phyloP scores from a whole-genome alignment of 495 filamentous ascomycete species.

The Podospora tetraspora region DNA sequence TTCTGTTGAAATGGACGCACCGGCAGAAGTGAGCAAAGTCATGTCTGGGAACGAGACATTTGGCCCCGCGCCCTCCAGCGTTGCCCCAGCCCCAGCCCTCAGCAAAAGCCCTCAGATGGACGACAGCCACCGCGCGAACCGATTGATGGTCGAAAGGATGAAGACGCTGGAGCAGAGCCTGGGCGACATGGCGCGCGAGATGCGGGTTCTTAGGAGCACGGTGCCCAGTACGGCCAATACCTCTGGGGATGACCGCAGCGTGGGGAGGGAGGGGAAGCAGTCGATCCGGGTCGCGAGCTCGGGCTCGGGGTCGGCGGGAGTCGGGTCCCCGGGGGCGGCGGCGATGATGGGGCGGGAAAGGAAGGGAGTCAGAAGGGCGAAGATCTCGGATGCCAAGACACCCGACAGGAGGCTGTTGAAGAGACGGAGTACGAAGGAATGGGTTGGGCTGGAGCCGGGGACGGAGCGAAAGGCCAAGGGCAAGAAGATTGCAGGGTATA shows the following conservation, averaged over 20 bases:
- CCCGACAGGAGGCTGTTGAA: constrained; percentile 16
- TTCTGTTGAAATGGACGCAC: constrained; percentile 60
- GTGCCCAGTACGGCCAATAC: constrained; percentile 36
- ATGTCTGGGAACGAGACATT: constrained; percentile 54
- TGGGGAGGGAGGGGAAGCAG: constrained; percentile 14
- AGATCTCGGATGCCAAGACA: constrained; percentile 17
- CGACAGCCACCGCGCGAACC: constrained; percentile 63
- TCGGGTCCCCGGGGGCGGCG: constrained; percentile 14
- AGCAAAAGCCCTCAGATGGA: constrained; percentile 43
- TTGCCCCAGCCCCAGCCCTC: constrained; percentile 54
- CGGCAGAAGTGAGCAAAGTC: constrained; percentile 61
- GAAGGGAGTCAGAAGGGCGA: constrained; percentile 13
- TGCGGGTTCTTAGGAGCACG: constrained; percentile 55
- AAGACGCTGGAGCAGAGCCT: constrained; percentile 84
- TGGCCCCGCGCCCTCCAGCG: constrained; percentile 64
- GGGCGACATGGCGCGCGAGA: constrained; percentile 76
- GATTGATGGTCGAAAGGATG: constrained; percentile 86
- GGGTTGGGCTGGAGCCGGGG: background rate
- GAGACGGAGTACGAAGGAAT: constrained; percentile 19
- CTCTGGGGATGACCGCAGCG: constrained; percentile 35
- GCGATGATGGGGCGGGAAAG: constrained; percentile 13
- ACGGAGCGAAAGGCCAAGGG: constrained; percentile 8
- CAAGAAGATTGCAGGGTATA: constrained; percentile 16
- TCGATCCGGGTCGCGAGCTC: background rate
- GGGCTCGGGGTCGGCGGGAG: background rate